A percentile compares a stretch with the other conserved stretches of the same genome.
Evolutionary conservation across 1,284 basidiomycete species (phyloP).

Genomic region (Sanghuangporus sanghuang): DNA sequence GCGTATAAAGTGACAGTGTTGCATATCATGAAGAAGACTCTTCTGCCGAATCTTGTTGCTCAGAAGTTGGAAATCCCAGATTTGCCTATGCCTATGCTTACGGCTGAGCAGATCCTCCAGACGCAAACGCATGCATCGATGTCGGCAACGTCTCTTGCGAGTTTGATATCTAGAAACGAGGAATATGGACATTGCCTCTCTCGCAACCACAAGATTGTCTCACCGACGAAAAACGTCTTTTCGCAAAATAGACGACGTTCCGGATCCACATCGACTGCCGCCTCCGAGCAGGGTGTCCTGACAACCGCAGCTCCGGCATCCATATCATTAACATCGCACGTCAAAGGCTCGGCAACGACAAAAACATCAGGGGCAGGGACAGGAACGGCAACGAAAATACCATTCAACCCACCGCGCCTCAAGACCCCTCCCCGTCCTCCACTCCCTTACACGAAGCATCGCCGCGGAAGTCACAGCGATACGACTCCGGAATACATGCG

Average conservation of each 20-base stretch:
- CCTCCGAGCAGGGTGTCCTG: neutral
- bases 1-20: conserved; percentile 63
- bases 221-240: neutral
- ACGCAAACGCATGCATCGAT: neutral
- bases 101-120: neutral
- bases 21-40: conserved; percentile 64
- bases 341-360: neutral
- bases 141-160: neutral
- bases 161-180: neutral
- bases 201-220: neutral
- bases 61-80: conserved; percentile 48
- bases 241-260: neutral
- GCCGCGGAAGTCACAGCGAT: conserved; percentile 14
- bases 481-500: conserved; percentile 8
- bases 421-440: neutral
- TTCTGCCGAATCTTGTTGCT: conserved; percentile 49
- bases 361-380: neutral
- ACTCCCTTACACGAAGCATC: conserved; percentile 1
- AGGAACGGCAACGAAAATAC: neutral
- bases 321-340: too few relatives aligned
- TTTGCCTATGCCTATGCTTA: neutral
- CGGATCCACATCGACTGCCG: neutral
- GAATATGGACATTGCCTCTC: neutral
- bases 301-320: neutral
- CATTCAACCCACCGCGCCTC: neutral